Evolutionary conservation across 768 basidiomycete genomes (phyloP), one percentile per base, ranked within the genome.

Genomic region (Cubamyces lactineus): DNA sequence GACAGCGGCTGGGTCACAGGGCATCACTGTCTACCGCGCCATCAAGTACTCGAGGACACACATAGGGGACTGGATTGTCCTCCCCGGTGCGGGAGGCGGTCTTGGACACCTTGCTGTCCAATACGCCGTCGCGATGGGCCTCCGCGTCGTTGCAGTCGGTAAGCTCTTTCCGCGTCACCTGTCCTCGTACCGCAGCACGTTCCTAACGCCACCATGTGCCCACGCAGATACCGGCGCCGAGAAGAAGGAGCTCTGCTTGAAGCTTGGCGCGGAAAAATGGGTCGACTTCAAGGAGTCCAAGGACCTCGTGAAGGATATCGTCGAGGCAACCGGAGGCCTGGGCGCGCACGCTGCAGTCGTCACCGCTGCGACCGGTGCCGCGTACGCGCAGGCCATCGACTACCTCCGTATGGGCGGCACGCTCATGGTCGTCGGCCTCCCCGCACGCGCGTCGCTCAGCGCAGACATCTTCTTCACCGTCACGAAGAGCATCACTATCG

Each of bases 91-190:
- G 2, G 91, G 89, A 3, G 89, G 89, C 58, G 91, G 92, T 15
- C 85, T 94, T 34, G 93, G 92, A 8, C 90, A 93, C 76, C 81
- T 96, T 30, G 90, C 91, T 24, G 73, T 93, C 30, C 92, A 95
- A 73, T 94, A 94, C 68, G 94, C 92, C 16, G 80, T 79, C 46
- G 82, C 83, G 24, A 87, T 89, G 78, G 92, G 92, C 42, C 82
- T 91, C 51, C 85, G 87, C 21, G 91, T 94, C 9, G 84, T 94
- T 59, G 93, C 91, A 3, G 81, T 94, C 68, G 86, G 83, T 78
- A 63, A 21, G 71, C 52, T 34, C 12, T 15, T 57, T 26, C 7
- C 26, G n/a, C n/a, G 0, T 30, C 60, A 30, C 23, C 30, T 24
- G 23, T 59, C 49, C 54, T 16, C 9, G 23, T 46, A 34, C 42